Evolutionary conservation across 768 basidiomycete genomes (phyloP), one percentile per base, ranked within the genome.

Genomic region (Tylopilus rubrobrunneus): DNA sequence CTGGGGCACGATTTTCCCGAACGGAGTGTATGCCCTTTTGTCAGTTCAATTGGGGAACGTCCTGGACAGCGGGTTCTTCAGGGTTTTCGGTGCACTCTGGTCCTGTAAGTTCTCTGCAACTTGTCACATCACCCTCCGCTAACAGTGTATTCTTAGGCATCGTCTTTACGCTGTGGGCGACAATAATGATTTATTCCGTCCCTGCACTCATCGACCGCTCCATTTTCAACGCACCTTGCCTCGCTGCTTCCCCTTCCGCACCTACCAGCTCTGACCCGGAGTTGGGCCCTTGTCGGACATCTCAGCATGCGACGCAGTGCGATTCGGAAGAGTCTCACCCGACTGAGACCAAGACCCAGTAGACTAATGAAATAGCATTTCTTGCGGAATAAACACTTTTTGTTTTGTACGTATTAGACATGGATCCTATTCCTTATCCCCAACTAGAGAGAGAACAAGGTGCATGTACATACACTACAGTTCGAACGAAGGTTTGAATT

Each of bases 1-100:
- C 61, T 83, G 81, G 81, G 82, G 80, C 5, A 68, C 77, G 17
- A 69, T 82, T 56, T 83, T 83, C 71, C 81, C 81, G 23, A 80
- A 77, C 62, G 81, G 74, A 6, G 79, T 79, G 5, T 81, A 76
- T 59, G 74, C 77, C 10, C 56, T 82, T 14, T 69, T 80, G 25
- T 77, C 77, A 1, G 73, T 82, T 15, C 74, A 81, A 57, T 67
- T 85, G 4, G 79, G 77, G 1, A 62, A 49, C 25, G 74, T 79
- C 17, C 67, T 84, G n/a, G 67, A 81, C 31, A 79, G 77, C 47
- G 62, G 64, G 1, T 77, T 79, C 63, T 81, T 83, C 67, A 70
- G 75, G 39, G 77, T 71, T 27, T 76, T 82, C 48, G 83, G 82
- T 34, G 74, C 81, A 0, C 71, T 77, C 28, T 83, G 78, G 78